Evolutionary conservation across 768 basidiomycete species (phyloP).

Genomic region (Pseudohyphozyma bogoriensis): DNA sequence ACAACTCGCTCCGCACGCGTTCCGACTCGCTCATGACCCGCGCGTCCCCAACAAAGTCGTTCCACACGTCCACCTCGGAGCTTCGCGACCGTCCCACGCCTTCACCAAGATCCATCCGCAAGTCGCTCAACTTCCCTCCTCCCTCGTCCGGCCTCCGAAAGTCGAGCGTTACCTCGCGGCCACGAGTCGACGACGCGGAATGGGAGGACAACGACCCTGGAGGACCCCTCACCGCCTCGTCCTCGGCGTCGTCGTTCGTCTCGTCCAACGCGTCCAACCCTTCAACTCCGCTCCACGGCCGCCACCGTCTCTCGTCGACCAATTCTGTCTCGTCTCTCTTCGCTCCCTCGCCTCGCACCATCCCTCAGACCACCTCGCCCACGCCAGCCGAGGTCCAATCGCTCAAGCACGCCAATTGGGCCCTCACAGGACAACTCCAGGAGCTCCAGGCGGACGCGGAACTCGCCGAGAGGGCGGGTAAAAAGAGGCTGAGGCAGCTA

Average conservation of each 20-base stretch:
- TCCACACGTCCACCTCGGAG: neutral
- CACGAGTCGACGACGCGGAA: neutral
- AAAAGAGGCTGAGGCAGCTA: constrained; percentile 25
- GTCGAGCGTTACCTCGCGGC: neutral
- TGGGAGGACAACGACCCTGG: neutral
- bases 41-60: neutral
- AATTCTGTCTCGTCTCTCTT: constrained; percentile 4
- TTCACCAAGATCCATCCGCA: constrained; percentile 4
- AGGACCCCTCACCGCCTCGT: too few species aligned
- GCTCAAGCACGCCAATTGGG: constrained; percentile 20
- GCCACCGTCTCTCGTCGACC: constrained; percentile 1
- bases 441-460: constrained; percentile 22
- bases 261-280: constrained; percentile 1
- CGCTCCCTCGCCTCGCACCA: neutral
- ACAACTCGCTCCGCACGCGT: constrained; percentile 7
- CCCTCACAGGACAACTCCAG: constrained; percentile 10
- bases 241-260: too few species aligned
- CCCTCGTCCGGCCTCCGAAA: neutral
- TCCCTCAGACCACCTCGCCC: constrained; percentile 2
- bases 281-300: neutral
- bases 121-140: constrained; percentile 6
- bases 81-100: neutral
- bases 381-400: neutral
- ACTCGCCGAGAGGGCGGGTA: constrained; percentile 13
- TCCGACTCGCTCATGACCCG: constrained; percentile 13